Conservation (phyloP, 441 rosid genomes). For the Adansonia grandidieri region DNA sequence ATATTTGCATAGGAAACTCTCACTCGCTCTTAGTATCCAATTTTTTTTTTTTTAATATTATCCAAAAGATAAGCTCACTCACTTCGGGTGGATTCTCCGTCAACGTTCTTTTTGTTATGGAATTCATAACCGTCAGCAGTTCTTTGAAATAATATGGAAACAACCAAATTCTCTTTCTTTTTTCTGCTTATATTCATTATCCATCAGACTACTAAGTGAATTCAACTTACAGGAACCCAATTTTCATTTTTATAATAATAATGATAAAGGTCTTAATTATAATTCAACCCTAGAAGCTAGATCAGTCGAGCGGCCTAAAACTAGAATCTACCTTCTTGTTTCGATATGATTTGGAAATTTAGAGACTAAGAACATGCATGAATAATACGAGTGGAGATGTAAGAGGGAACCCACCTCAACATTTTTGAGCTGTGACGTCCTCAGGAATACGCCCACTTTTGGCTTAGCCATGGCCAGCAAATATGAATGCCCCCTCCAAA, state of each 20-base stretch:
- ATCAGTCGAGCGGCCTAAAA: not conserved
- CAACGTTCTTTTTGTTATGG: not conserved
- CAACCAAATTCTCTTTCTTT: not conserved
- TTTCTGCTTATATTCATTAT: not conserved
- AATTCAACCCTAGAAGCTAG: not conserved
- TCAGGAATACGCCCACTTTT: not conserved
- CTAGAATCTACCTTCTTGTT: not conserved
- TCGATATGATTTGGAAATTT: not conserved
- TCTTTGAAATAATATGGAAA: slow-evolving; percentile 14
- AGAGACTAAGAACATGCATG: not conserved
- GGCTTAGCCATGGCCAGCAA: not conserved
- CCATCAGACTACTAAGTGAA: not conserved
- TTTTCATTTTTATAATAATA: not conserved
- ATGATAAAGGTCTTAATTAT: not conserved
- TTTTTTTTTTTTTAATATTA: no score
- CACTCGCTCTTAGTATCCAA: no score
- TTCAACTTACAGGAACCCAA: not conserved
- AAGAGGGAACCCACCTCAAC: not conserved
- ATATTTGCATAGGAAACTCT: not conserved
- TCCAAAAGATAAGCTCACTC: no score
- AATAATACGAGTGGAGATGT: not conserved
- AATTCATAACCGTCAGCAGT: not conserved
- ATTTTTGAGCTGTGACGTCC: not conserved
- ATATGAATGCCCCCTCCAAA: not conserved
- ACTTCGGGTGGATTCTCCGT: slow-evolving; percentile 10